Evolutionary conservation across 2,329 filamentous ascomycete species (phyloP).

Genomic region (Fusarium foetens): DNA sequence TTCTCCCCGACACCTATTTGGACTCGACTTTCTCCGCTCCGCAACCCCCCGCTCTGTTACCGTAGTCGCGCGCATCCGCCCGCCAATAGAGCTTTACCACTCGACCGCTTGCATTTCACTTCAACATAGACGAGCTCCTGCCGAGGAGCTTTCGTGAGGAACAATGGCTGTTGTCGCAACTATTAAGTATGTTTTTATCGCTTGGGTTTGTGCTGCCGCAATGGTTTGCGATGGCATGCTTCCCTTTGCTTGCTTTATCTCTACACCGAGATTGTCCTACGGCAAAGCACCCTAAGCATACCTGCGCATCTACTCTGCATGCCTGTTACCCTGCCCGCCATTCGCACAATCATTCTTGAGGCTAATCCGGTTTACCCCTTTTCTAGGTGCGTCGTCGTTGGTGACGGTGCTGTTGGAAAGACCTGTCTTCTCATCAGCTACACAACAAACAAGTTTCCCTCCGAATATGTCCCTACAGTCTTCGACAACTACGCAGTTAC

Average conservation of each 20-base stretch:
- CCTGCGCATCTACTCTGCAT: constrained; percentile 33
- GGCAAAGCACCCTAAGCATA: neutral
- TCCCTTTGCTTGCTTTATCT: constrained; percentile 3
- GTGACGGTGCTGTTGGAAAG: constrained; percentile 99
- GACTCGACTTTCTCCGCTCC: constrained; percentile 30
- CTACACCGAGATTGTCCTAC: constrained; percentile 3
- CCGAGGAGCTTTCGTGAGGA: constrained; percentile 52
- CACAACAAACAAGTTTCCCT: constrained; percentile 99
- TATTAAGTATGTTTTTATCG: constrained; percentile 65
- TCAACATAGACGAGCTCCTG: constrained; percentile 48
- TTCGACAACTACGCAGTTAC: constrained; percentile 99
- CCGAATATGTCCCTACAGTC: constrained; percentile 99
- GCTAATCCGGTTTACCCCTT: constrained; percentile 37
- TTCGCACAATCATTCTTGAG: neutral
- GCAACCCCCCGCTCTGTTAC: constrained; percentile 30
- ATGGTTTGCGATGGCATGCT: neutral
- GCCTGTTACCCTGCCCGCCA: neutral
- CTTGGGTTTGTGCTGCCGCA: constrained; percentile 14
- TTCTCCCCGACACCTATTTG: constrained; percentile 1
- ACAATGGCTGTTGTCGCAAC: constrained; percentile 71
- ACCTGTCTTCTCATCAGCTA: constrained; percentile 99
- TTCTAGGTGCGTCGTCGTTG: constrained; percentile 93
- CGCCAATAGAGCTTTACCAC: constrained; percentile 40
- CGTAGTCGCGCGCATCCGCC: constrained; percentile 37
- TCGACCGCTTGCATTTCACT: constrained; percentile 39